Base-by-base conservation (phyloP, 2,329 filamentous ascomycete species). In the Cladophialophora psammophila region DNA sequence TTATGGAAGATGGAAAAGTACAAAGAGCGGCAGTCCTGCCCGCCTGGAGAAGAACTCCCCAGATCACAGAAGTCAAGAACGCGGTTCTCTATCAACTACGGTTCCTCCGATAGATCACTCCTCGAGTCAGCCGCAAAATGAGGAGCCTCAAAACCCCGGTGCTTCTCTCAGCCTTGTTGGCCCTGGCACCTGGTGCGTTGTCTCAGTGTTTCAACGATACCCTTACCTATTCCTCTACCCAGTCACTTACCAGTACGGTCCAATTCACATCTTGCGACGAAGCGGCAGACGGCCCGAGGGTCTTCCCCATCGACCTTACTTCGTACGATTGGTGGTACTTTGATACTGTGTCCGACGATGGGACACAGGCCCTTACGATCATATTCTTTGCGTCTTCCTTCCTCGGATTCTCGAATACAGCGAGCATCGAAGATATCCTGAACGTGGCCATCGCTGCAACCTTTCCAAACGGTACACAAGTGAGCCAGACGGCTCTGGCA, bases 251-350 rank as follows among this genome's bases (percentile, higher is more conserved):
- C 13, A 61, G 58, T 15, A 31, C 42, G 40, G 58, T 61, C 31
- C 58, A 61, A 36, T 61, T 61, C 58, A 61, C 58, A 2, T 61
- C 58, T 26, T 61, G 58, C 26, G 58, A 36, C 38, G 26, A 18
- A 48, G 68, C 60, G 9, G 67, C 77, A 5, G 74, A 77, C 57
- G 55, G 69, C 31, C 76, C 77, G 0, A 74, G 76, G 54, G 34
- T 78, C 7, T 57, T 65, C 38, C 53, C 45, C 10, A 69, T 78
- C 57, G 78, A 77, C 57, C 18, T 60, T 36, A 72, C 75, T 32
- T 74, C 74, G 18, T 79, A 76, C 54, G 76, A 78, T 70, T 80
- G 78, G 78, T 81, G 79, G 79, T 80, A 79, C 66, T 80, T 80
- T 53, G 78, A 81, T 65, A 77, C 71, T 20, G 73, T 81, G 10